Percentiles rank a stretch among this genome's conserved stretches.
These are phyloP conservation scores for Yarrowia yakushimensis DNA, from an alignment of 805 yeast genomes.

Conservation along the genomic window DNA sequence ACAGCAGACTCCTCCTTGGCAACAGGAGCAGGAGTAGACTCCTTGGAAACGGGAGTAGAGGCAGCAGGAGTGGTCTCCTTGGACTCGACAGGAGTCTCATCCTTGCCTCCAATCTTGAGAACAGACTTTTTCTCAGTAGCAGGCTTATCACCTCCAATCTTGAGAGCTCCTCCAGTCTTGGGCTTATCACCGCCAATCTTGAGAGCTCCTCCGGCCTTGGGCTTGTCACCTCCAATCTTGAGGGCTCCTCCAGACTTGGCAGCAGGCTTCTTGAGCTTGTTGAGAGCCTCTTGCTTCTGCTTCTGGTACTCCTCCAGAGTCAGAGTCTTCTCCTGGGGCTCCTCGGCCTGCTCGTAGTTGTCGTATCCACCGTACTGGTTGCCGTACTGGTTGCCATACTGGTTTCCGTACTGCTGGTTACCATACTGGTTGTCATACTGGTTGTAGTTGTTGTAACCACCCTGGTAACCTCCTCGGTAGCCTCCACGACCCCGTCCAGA, in stretches of 20 bases:
- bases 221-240: constrained; percentile 30
- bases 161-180: constrained; percentile 32
- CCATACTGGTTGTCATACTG: constrained; percentile 24
- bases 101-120: constrained; percentile 28
- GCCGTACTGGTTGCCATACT: constrained; percentile 16
- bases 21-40: constrained; percentile 31
- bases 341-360: constrained; percentile 26
- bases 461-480: constrained; percentile 31
- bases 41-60: constrained; percentile 28
- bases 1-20: constrained; percentile 26
- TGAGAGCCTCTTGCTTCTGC: constrained; percentile 28
- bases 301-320: constrained; percentile 73
- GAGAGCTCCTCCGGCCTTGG: constrained; percentile 24
- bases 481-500: constrained; percentile 34
- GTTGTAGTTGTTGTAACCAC: constrained; percentile 24
- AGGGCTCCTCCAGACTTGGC: constrained; percentile 31
- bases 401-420: neutral
- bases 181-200: constrained; percentile 26
- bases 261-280: constrained; percentile 20
- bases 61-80: constrained; percentile 26
- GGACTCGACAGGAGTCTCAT: constrained; percentile 40
- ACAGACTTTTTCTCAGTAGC: constrained; percentile 13
- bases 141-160: constrained; percentile 31
- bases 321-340: constrained; percentile 51
- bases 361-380: constrained; percentile 24